These are phyloP conservation scores for Ogataea parapolymorpha DNA, from an alignment of 805 yeast genomes.

Conservation along the genomic window DNA sequence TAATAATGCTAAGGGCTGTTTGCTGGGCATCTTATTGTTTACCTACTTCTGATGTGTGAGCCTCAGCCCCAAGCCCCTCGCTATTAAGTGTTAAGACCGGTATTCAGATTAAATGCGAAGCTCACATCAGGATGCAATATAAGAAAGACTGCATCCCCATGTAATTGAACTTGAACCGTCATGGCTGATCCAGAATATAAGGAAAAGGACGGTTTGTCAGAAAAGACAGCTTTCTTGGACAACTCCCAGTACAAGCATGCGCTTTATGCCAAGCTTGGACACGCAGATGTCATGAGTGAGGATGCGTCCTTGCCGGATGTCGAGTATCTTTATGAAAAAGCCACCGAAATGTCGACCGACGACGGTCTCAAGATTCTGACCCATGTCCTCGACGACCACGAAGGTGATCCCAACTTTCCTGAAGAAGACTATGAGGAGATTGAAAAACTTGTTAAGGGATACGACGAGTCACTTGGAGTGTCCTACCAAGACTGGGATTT, in stretches of 20 bases:
- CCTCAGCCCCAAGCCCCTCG: not conserved
- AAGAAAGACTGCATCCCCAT: not conserved
- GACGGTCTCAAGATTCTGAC: constrained; percentile 32
- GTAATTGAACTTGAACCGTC: not conserved
- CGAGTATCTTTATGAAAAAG: constrained; percentile 6
- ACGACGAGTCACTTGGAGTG: constrained; percentile 11
- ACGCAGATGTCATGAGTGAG: not conserved
- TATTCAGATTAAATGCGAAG: not conserved
- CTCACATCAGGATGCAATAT: not conserved
- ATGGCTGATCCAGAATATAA: not conserved
- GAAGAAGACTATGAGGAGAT: constrained; percentile 19
- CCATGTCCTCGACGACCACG: constrained; percentile 25
- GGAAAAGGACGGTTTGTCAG: not conserved
- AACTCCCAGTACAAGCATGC: not conserved
- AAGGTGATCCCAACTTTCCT: constrained; percentile 34
- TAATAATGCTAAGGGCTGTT: not conserved
- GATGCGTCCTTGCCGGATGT: constrained; percentile 5
- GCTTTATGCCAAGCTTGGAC: constrained; percentile 2
- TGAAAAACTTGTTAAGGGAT: constrained; percentile 4
- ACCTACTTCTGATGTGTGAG: not conserved
- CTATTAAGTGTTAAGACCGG: not conserved
- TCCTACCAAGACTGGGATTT: constrained; percentile 11
- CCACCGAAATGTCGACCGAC: constrained; percentile 3
- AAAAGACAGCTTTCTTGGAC: not conserved
- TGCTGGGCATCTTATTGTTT: not conserved